phyloP scores from a whole-genome alignment of 805 yeast species.

The Zygotorulaspora sp. region DNA sequence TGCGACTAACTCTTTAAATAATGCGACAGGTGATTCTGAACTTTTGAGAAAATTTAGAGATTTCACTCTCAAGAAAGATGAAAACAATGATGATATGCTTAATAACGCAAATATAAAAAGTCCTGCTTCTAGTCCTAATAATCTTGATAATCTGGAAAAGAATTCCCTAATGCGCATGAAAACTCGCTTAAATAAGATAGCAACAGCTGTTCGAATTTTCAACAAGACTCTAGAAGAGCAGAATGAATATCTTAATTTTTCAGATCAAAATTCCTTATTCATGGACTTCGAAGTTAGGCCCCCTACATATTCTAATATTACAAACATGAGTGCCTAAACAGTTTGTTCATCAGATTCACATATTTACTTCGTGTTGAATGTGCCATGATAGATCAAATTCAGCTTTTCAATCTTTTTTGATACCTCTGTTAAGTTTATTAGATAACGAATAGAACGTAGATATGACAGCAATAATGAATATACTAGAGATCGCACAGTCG shows the following conservation, averaged over 20 bases:
- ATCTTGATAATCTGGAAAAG: not conserved
- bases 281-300: slow-evolving; percentile 26
- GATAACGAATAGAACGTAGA: slow-evolving; percentile 16
- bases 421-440: slow-evolving; percentile 2
- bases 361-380: too few relatives aligned
- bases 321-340: slow-evolving; percentile 1
- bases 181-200: slow-evolving; percentile 19
- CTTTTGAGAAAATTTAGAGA: slow-evolving; percentile 3
- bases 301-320: slow-evolving; percentile 4
- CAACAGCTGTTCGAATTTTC: slow-evolving; percentile 20
- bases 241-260: slow-evolving; percentile 21
- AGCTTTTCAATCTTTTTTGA: slow-evolving; percentile 1
- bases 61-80: slow-evolving; percentile 6
- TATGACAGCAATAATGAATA: slow-evolving; percentile 20
- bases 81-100: not conserved
- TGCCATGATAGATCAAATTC: too few relatives aligned
- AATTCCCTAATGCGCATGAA: slow-evolving; percentile 11
- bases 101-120: too few relatives aligned
- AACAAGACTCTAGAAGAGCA: slow-evolving; percentile 29
- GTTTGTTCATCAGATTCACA: too few relatives aligned
- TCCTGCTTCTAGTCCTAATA: not conserved
- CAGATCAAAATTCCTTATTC: slow-evolving; percentile 17
- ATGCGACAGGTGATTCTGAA: slow-evolving; percentile 3
- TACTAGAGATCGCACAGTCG: slow-evolving; percentile 13
- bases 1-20: slow-evolving; percentile 1